Percentiles rank a stretch among this genome's conserved stretches.
Evolutionary conservation across 805 yeast genomes (phyloP).

Genomic region (Cyberlindnera suaveolens): DNA sequence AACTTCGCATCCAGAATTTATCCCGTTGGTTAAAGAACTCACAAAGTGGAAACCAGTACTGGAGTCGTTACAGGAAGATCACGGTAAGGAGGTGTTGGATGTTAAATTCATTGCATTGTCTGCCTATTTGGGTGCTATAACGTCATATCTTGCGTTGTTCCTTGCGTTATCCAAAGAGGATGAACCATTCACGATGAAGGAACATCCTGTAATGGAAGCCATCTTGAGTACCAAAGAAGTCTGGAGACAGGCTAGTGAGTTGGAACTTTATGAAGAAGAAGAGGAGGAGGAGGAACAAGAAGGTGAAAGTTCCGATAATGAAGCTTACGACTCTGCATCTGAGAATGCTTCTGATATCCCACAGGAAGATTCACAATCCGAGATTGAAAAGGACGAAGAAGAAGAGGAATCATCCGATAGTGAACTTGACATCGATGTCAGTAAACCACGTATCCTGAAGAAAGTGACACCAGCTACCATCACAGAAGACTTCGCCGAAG

Average conservation of each 20-base stretch:
- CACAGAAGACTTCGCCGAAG: constrained; percentile 59
- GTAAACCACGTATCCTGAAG: constrained; percentile 47
- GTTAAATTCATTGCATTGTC: constrained; percentile 67
- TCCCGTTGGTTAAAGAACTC: constrained; percentile 67
- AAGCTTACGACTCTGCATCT: constrained; percentile 13
- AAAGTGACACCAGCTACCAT: constrained; percentile 21
- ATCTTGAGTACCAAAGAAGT: constrained; percentile 76
- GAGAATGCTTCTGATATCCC: constrained; percentile 15
- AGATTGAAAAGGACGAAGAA: constrained; percentile 13
- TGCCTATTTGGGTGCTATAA: constrained; percentile 71
- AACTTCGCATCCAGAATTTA: constrained; percentile 74
- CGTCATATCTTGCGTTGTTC: constrained; percentile 74
- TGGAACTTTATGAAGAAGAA: constrained; percentile 28
- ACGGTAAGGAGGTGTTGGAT: constrained; percentile 30
- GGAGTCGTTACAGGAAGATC: constrained; percentile 28
- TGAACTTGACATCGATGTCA: constrained; percentile 44
- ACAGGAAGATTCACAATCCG: constrained; percentile 8
- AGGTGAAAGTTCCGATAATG: constrained; percentile 11
- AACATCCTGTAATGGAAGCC: constrained; percentile 84
- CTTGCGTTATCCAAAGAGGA: constrained; percentile 47
- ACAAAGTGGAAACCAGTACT: constrained; percentile 36
- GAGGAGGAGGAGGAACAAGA: constrained; percentile 17
- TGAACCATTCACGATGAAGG: constrained; percentile 65
- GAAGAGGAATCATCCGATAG: constrained; percentile 8
- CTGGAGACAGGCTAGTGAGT: constrained; percentile 76